A percentile compares a stretch with the other conserved stretches of the same genome.
phyloP scores from a whole-genome alignment of 1,284 basidiomycete genomes.

The Microstroma glucosiphilum region DNA sequence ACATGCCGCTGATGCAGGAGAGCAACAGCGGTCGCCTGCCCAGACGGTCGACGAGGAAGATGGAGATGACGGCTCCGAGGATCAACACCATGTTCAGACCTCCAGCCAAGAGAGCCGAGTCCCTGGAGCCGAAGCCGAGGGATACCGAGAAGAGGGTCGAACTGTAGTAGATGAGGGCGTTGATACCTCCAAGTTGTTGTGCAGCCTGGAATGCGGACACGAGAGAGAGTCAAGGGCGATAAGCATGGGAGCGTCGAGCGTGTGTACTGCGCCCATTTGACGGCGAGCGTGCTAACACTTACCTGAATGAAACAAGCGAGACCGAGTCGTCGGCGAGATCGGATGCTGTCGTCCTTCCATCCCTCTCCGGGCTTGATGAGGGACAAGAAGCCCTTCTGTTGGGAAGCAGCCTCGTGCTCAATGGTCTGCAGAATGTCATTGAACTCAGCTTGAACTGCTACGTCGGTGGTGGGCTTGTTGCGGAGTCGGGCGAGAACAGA shows the following conservation, averaged over 20 bases:
- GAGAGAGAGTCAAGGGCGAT: too few species aligned
- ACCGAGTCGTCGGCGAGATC: neutral
- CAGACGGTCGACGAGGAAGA: constrained; percentile 9
- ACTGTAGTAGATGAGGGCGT: constrained; percentile 9
- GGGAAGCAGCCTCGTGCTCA: constrained; percentile 3
- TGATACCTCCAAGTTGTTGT: constrained; percentile 12
- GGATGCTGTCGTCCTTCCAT: constrained; percentile 5
- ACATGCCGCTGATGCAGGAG: constrained; percentile 11
- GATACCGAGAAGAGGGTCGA: constrained; percentile 4
- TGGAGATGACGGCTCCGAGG: constrained; percentile 2
- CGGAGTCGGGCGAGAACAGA: constrained; percentile 5
- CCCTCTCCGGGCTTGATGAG: neutral
- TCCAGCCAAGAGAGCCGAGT: constrained; percentile 6
- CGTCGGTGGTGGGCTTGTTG: neutral
- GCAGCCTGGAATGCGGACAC: constrained; percentile 1
- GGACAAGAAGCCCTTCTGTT: neutral
- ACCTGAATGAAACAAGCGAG: constrained; percentile 9
- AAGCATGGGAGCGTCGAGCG: too few species aligned
- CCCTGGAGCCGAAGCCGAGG: constrained; percentile 3
- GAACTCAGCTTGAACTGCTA: constrained; percentile 7
- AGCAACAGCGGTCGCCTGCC: constrained; percentile 4
- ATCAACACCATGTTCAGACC: constrained; percentile 11
- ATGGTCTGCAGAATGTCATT: constrained; percentile 4
- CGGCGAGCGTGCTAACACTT: too few species aligned
- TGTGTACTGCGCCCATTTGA: too few species aligned